Percentiles rank a stretch among this genome's conserved stretches.
Evolutionary conservation across 2,329 filamentous ascomycete species (phyloP).

Genomic region (Cladosporium sp.): DNA sequence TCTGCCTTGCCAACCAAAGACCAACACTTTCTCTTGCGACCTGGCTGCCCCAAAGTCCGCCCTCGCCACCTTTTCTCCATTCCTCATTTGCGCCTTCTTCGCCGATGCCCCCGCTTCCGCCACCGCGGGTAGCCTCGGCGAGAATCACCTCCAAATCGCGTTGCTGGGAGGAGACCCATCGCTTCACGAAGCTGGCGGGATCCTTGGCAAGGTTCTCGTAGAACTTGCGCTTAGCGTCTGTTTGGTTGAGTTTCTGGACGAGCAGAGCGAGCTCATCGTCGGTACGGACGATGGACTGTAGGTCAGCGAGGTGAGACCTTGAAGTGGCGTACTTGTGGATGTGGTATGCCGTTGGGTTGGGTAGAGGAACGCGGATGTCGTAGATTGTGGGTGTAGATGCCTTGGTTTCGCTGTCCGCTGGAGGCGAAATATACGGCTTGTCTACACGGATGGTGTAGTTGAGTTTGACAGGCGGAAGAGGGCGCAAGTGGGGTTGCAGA

Average conservation of each 20-base stretch:
- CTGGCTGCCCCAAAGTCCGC: conserved; percentile 59
- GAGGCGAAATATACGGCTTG: conserved; percentile 52
- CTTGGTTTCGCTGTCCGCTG: conserved; percentile 52
- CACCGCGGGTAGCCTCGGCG: conserved; percentile 66
- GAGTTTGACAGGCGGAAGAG: conserved; percentile 76
- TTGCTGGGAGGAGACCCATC: conserved; percentile 89
- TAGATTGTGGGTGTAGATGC: conserved; percentile 74
- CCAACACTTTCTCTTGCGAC: conserved; percentile 59
- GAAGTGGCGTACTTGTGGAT: conserved; percentile 43
- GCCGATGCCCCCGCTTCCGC: conserved; percentile 34
- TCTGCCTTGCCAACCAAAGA: conserved; percentile 45
- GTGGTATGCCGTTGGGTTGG: conserved; percentile 73
- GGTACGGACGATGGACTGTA: conserved; percentile 69
- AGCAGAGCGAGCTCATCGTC: conserved; percentile 84
- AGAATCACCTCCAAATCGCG: conserved; percentile 83
- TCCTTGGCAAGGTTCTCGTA: conserved; percentile 73
- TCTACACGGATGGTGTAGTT: conserved; percentile 93
- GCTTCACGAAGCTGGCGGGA: conserved; percentile 74
- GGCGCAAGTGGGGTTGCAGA: conserved; percentile 64
- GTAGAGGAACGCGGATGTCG: conserved; percentile 75
- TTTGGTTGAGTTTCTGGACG: conserved; percentile 75
- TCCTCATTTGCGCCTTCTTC: conserved; percentile 56
- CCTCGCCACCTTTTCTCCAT: conserved; percentile 60
- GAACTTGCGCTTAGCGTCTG: conserved; percentile 88
- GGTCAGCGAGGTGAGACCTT: conserved; percentile 52